Evolutionary conservation across 1,284 basidiomycete species (phyloP).

Genomic region (Anthracocystis setariae): DNA sequence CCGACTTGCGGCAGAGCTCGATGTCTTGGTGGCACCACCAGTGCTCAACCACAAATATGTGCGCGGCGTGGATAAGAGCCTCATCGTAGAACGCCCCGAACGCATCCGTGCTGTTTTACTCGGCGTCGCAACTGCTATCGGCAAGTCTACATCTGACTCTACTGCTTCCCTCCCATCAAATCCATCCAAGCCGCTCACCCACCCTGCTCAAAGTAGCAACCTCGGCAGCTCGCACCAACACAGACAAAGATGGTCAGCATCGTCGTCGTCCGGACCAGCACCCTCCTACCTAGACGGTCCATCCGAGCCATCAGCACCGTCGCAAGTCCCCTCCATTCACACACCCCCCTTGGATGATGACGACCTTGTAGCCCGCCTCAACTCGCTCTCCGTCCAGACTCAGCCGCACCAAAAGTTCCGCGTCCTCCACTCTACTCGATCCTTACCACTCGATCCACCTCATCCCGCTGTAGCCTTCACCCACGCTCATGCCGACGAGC

Average conservation of each 20-base stretch:
- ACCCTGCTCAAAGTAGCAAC: background rate
- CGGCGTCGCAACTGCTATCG: slow-evolving; percentile 54
- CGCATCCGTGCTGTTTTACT: slow-evolving; percentile 62
- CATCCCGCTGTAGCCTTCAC: slow-evolving; percentile 49
- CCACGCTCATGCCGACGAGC: slow-evolving; percentile 49
- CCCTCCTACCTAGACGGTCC: background rate
- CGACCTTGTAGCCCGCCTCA: slow-evolving; percentile 46
- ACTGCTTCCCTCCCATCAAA: slow-evolving; percentile 7
- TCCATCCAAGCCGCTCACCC: background rate
- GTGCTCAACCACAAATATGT: slow-evolving; percentile 64
- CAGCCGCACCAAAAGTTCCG: slow-evolving; percentile 2
- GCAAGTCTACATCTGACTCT: slow-evolving; percentile 16
- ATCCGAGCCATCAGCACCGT: background rate
- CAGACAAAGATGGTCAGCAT: background rate
- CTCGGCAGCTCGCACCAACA: background rate
- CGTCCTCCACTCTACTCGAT: slow-evolving; percentile 8
- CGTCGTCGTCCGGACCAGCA: background rate
- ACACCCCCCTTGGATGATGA: slow-evolving; percentile 14
- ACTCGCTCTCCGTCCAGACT: slow-evolving; percentile 36
- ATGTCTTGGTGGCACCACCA: slow-evolving; percentile 60
- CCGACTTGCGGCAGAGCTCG: slow-evolving; percentile 32
- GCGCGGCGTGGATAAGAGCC: slow-evolving; percentile 59
- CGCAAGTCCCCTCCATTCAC: slow-evolving; percentile 1
- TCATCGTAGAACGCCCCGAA: slow-evolving; percentile 66
- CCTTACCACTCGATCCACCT: slow-evolving; percentile 48